A percentile compares a stretch with the other conserved stretches of the same genome.
These are phyloP conservation scores for Gigaspora rosea DNA, from an alignment of 192 early-diverging fungal species.

Conservation along the genomic window DNA sequence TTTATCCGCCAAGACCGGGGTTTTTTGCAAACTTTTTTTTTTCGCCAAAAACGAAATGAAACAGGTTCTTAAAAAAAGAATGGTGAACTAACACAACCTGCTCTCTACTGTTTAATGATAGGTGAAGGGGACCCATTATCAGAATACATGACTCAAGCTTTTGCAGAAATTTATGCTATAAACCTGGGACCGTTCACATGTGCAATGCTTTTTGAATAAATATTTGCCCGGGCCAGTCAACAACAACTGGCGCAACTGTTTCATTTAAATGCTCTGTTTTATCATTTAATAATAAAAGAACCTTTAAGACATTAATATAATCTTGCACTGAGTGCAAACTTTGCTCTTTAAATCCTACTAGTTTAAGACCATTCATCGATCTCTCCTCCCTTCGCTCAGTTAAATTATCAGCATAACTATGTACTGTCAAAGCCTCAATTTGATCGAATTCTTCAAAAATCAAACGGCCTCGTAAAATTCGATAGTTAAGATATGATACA, in stretches of 20 bases:
- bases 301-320: neutral
- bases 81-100: neutral
- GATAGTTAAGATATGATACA: neutral
- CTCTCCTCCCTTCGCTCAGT: neutral
- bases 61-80: slow-evolving; percentile 14
- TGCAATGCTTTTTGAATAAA: slow-evolving; percentile 8
- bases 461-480: neutral
- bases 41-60: neutral
- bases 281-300: neutral
- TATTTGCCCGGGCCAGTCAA: neutral
- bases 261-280: neutral
- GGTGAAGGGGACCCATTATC: neutral
- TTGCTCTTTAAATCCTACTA: neutral
- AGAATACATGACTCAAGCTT: neutral
- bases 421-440: neutral
- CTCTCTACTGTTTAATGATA: slow-evolving; percentile 1
- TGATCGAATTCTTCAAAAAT: neutral
- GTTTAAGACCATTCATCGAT: neutral
- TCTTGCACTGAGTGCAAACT: neutral
- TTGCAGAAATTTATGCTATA: neutral
- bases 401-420: neutral
- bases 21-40: neutral
- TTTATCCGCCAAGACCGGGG: neutral
- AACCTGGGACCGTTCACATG: neutral
- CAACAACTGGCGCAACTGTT: neutral